These are phyloP conservation scores for Fusarium coffeatum DNA, from an alignment of 2,329 filamentous ascomycete genomes.

Conservation along the genomic window DNA sequence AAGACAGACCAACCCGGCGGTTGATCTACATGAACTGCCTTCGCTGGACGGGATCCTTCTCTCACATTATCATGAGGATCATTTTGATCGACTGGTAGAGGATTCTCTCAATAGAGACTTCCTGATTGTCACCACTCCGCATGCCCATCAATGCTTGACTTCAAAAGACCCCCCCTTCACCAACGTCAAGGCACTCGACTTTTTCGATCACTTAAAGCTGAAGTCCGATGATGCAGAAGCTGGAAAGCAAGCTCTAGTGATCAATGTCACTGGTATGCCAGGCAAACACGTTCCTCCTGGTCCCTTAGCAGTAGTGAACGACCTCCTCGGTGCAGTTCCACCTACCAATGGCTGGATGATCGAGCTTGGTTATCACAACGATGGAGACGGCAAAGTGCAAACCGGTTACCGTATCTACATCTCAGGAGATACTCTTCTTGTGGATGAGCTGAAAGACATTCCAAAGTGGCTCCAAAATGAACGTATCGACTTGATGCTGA, in stretches of 20 bases:
- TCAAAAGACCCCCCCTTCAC: slow-evolving; percentile 63
- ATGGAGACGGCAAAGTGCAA: slow-evolving; percentile 50
- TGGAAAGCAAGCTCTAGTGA: slow-evolving; percentile 51
- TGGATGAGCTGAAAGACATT: slow-evolving; percentile 68
- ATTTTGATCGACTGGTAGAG: slow-evolving; percentile 57
- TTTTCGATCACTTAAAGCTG: slow-evolving; percentile 62
- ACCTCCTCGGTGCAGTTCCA: slow-evolving; percentile 60
- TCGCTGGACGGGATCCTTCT: slow-evolving; percentile 69
- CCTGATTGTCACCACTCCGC: slow-evolving; percentile 72
- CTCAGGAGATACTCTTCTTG: slow-evolving; percentile 71
- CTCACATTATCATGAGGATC: slow-evolving; percentile 71
- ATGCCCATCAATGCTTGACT: slow-evolving; percentile 66
- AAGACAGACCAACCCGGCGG: slow-evolving; percentile 67
- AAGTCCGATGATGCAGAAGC: not conserved
- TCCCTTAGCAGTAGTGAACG: slow-evolving; percentile 52
- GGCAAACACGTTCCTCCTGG: slow-evolving; percentile 69
- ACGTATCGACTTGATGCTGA: slow-evolving; percentile 73
- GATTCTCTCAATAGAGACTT: slow-evolving; percentile 59
- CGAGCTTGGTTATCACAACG: slow-evolving; percentile 64
- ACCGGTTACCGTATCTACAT: slow-evolving; percentile 72
- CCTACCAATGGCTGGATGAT: slow-evolving; percentile 76
- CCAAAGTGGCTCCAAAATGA: slow-evolving; percentile 64
- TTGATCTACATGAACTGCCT: slow-evolving; percentile 70
- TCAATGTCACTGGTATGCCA: slow-evolving; percentile 70
- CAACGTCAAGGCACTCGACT: slow-evolving; percentile 65